phyloP scores from a whole-genome alignment of 164 flowering plant species.

The Stephania japonica region DNA sequence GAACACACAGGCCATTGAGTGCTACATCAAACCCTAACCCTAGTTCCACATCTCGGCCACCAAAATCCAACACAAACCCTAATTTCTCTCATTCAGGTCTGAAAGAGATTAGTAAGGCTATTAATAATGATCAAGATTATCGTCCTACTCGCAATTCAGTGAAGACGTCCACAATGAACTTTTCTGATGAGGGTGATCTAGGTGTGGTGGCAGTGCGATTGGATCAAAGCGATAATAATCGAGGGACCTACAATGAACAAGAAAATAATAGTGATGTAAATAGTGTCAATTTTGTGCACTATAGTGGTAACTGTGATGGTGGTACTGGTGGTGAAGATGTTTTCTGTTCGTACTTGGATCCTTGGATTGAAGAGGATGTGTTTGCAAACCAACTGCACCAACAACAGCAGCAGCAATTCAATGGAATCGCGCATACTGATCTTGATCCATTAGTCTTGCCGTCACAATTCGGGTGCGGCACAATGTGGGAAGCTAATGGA shows the following conservation, averaged over 20 bases:
- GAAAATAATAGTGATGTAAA: conserved; percentile 22
- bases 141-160: neutral
- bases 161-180: no score
- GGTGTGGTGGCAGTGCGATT: neutral
- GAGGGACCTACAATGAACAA: neutral
- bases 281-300: conserved; percentile 11
- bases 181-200: neutral
- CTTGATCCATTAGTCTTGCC: neutral
- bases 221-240: neutral
- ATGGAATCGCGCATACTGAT: neutral
- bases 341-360: conserved; percentile 56
- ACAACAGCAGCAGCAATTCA: conserved; percentile 17
- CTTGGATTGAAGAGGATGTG: conserved; percentile 43
- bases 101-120: neutral
- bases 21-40: conserved; percentile 12
- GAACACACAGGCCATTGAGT: conserved; percentile 56
- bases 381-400: conserved; percentile 24
- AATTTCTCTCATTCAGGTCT: neutral
- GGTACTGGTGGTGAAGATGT: conserved; percentile 31
- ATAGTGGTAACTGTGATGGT: conserved; percentile 12
- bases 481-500: neutral
- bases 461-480: neutral
- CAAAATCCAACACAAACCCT: conserved; percentile 13
- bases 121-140: conserved; percentile 1
- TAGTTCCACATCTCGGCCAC: neutral